Conservation (phyloP, 306 rosid genomes). For the Oemleria cerasiformis region DNA sequence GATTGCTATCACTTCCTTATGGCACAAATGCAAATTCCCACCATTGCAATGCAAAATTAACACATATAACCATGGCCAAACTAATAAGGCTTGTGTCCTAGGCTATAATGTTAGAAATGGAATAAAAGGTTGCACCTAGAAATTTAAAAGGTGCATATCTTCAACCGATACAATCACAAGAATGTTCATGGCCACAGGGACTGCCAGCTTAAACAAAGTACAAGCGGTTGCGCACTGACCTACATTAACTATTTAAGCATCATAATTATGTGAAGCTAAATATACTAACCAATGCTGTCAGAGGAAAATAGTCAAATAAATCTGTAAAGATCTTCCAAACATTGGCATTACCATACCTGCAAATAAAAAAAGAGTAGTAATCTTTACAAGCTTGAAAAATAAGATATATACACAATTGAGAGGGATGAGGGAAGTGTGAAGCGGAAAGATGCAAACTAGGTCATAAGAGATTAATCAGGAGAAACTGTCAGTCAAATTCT, state of each 20-base stretch:
- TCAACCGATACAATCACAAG: neutral
- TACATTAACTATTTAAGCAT: neutral
- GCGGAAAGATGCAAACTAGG: neutral
- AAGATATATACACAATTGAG: neutral
- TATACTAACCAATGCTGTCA: constrained; percentile 91
- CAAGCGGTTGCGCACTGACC: neutral
- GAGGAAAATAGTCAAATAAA: constrained; percentile 92
- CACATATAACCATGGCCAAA: neutral
- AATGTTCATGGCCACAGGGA: neutral
- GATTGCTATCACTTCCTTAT: neutral
- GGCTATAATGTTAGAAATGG: neutral
- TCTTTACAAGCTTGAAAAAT: constrained; percentile 5
- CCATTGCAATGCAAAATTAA: neutral
- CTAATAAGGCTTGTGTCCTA: neutral
- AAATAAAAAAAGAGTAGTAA: constrained; percentile 26
- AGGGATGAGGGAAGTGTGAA: neutral
- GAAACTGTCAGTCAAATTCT: neutral
- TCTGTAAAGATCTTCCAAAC: constrained; percentile 96
- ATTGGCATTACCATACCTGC: constrained; percentile 96
- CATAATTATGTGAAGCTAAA: neutral
- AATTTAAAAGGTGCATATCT: neutral
- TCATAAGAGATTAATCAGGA: neutral
- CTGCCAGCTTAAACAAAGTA: neutral
- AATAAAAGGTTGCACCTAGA: neutral
- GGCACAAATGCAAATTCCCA: neutral